These are phyloP conservation scores for Neurospora cerealis DNA, from an alignment of 495 filamentous ascomycete genomes.

Conservation along the genomic window DNA sequence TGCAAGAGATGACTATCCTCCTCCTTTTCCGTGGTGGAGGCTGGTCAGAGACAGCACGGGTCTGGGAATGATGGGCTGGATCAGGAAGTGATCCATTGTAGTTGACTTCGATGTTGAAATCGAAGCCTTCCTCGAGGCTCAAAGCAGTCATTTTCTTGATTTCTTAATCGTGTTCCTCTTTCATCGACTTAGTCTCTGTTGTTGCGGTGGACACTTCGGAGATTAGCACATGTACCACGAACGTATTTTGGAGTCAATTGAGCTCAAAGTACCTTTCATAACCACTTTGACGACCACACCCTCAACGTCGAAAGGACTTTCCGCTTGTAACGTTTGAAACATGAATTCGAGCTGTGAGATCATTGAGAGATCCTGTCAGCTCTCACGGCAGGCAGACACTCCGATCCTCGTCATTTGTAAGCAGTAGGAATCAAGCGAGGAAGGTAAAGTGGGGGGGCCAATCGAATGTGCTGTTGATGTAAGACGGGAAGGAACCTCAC, in stretches of 20 bases:
- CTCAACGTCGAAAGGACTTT: neutral
- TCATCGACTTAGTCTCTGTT: neutral
- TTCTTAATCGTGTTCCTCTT: neutral
- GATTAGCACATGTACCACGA: neutral
- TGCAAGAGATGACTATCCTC: constrained; percentile 51
- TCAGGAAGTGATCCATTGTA: neutral
- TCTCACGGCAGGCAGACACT: neutral
- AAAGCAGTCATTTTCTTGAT: neutral
- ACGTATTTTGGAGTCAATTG: neutral
- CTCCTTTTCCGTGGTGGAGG: constrained; percentile 43
- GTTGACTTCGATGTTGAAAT: neutral
- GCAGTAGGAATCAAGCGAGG: neutral
- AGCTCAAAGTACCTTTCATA: neutral
- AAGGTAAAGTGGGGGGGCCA: neutral
- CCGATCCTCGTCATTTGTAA: neutral
- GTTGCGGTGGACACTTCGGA: neutral
- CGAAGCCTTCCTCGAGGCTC: neutral
- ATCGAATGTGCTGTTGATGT: neutral
- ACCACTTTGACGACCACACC: neutral
- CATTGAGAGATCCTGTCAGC: neutral
- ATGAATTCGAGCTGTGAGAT: neutral
- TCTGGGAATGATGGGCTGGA: neutral
- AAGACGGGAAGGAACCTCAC: neutral
- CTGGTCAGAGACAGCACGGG: constrained; percentile 9
- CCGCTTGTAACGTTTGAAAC: neutral